phyloP scores from a whole-genome alignment of 148 eudicot genomes.

The Chenopodium quinoa region DNA sequence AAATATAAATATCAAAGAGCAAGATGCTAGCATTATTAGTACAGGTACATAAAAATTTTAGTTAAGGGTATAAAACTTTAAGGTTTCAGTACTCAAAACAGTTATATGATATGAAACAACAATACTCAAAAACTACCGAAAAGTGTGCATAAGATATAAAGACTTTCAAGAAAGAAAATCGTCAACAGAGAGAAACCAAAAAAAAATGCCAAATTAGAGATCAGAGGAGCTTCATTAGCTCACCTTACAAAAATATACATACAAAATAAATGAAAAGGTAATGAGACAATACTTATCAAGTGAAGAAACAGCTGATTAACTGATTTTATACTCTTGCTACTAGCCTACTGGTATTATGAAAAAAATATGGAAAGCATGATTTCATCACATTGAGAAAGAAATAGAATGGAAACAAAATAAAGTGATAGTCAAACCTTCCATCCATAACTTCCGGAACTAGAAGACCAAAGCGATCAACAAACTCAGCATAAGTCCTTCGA shows the following conservation, averaged over 20 bases:
- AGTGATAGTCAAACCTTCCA: constrained; percentile 51
- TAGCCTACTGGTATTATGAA: neutral
- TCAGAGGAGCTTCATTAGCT: neutral
- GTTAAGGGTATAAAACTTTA: too few species aligned
- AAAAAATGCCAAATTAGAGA: neutral
- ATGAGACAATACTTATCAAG: neutral
- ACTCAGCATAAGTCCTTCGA: constrained; percentile 79
- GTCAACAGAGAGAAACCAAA: neutral
- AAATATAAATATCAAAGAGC: neutral
- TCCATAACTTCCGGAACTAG: constrained; percentile 65
- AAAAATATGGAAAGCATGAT: neutral
- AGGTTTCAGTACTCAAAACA: too few species aligned
- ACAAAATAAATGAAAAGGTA: neutral
- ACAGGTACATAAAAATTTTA: neutral
- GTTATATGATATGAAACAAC: neutral
- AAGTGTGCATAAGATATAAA: too few species aligned
- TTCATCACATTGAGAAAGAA: neutral
- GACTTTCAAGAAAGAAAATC: neutral
- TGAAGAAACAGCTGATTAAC: neutral
- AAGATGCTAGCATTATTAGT: neutral
- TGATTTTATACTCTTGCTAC: neutral
- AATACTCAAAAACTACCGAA: too few species aligned
- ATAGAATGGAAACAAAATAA: neutral
- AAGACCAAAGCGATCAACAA: constrained; percentile 93
- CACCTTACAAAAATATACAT: neutral